phyloP scores from a whole-genome alignment of 148 eudicot species.

The Persicaria maculosa region DNA sequence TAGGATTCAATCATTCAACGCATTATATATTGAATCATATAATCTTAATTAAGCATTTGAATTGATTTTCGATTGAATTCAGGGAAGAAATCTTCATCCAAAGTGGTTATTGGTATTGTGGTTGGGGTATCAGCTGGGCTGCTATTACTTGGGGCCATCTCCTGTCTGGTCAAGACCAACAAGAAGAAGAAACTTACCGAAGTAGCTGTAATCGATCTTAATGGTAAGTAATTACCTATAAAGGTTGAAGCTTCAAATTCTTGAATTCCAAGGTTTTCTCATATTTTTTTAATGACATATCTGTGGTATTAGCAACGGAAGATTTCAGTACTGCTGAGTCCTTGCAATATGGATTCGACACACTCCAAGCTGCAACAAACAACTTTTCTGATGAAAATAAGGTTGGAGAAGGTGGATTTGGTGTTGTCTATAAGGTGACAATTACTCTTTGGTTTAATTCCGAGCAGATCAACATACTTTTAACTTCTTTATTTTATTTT shows the following conservation, averaged over 20 bases:
- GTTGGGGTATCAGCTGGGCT: background rate
- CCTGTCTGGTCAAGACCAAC: background rate
- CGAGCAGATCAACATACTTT: conserved; percentile 3
- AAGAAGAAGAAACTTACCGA: background rate
- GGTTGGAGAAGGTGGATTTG: conserved; percentile 12
- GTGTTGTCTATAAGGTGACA: conserved; percentile 3
- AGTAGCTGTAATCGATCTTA: background rate
- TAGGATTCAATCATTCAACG: too few relatives aligned
- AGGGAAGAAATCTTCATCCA: conserved; percentile 4
- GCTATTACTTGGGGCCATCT: background rate
- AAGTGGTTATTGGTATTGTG: background rate
- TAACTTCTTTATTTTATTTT: background rate
- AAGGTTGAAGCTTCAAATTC: background rate
- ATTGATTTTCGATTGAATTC: background rate
- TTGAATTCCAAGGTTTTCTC: background rate
- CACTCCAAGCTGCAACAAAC: conserved; percentile 23
- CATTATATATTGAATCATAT: too few relatives aligned
- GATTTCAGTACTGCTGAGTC: conserved; percentile 15
- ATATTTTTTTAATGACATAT: background rate
- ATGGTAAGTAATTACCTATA: background rate
- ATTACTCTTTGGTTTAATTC: conserved; percentile 24
- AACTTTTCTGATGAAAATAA: conserved; percentile 24
- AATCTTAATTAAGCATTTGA: background rate
- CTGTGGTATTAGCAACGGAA: conserved; percentile 1
- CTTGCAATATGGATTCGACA: conserved; percentile 21